Conservation (phyloP, 129 eudicot genomes). For the Solidago caesia region DNA sequence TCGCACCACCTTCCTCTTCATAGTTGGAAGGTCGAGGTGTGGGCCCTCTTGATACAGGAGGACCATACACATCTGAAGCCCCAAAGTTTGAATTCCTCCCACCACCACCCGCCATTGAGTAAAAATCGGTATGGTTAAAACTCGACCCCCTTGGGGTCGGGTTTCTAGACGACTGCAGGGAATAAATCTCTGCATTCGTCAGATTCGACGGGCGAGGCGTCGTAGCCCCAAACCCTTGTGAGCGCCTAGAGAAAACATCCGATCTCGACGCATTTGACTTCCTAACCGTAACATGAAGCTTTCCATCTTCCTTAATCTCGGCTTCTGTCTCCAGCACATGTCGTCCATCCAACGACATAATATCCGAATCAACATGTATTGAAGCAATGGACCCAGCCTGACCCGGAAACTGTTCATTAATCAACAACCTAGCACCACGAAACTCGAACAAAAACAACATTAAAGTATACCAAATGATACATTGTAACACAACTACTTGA, state of each 20-base stretch:
- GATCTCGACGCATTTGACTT: constrained; percentile 78
- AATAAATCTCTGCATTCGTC: constrained; percentile 80
- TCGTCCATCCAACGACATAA: constrained; percentile 74
- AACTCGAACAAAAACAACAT: constrained; percentile 81
- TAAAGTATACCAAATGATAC: constrained; percentile 85
- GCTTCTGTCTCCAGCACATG: constrained; percentile 79
- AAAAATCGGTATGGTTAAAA: constrained; percentile 72
- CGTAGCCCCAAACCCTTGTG: constrained; percentile 51
- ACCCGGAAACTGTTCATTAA: constrained; percentile 78
- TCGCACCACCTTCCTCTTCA: constrained; percentile 58
- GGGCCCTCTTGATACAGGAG: constrained; percentile 60
- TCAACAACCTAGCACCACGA: constrained; percentile 69
- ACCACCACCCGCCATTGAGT: constrained; percentile 49
- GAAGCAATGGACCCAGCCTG: constrained; percentile 77
- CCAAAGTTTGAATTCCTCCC: constrained; percentile 83
- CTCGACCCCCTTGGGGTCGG: constrained; percentile 82
- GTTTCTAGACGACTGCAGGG: constrained; percentile 65
- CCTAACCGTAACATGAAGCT: constrained; percentile 72
- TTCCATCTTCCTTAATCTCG: constrained; percentile 68
- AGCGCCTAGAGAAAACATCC: constrained; percentile 63
- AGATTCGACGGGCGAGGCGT: constrained; percentile 71
- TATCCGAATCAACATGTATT: constrained; percentile 80
- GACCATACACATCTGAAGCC: constrained; percentile 69
- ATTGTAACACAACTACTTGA: constrained; percentile 73
- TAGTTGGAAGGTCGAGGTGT: constrained; percentile 73